A percentile compares a stretch with the other conserved stretches of the same genome.
Conservation (phyloP, 305 asterid species). For the Striga hermonthica region DNA sequence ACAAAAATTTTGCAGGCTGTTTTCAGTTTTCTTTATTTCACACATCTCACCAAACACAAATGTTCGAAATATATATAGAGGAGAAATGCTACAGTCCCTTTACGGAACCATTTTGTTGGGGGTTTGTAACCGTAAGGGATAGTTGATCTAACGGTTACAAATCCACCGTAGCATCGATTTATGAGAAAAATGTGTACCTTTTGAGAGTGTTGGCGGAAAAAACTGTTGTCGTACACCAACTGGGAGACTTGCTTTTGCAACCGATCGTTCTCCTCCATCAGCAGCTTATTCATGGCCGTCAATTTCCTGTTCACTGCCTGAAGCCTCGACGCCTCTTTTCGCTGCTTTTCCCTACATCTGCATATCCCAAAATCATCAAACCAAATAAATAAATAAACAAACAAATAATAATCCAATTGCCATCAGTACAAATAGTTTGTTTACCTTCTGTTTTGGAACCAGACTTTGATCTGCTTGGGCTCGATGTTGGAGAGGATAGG, state of each 20-base stretch:
- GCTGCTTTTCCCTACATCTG: slow-evolving; percentile 94
- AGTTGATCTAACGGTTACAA: no score
- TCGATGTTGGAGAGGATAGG: slow-evolving; percentile 88
- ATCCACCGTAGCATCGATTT: neutral
- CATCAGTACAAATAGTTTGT: neutral
- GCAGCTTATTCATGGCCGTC: slow-evolving; percentile 88
- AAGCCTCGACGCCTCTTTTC: slow-evolving; percentile 88
- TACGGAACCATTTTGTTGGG: no score
- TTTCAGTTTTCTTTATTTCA: no score
- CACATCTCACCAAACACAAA: no score
- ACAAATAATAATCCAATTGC: neutral
- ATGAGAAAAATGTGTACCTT: slow-evolving; percentile 41
- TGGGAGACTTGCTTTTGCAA: slow-evolving; percentile 96
- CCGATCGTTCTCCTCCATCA: slow-evolving; percentile 98
- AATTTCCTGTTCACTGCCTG: slow-evolving; percentile 88
- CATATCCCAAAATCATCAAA: neutral
- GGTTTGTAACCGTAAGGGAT: no score
- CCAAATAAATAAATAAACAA: neutral
- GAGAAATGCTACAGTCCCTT: no score
- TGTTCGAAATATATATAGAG: no score
- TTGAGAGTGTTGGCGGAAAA: slow-evolving; percentile 79
- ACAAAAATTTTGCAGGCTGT: no score
- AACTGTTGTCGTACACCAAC: slow-evolving; percentile 82
- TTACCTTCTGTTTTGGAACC: slow-evolving; percentile 98
- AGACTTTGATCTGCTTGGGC: slow-evolving; percentile 99